Base-by-base conservation (phyloP, 495 filamentous ascomycete genomes). In the Penicillium salamii region DNA sequence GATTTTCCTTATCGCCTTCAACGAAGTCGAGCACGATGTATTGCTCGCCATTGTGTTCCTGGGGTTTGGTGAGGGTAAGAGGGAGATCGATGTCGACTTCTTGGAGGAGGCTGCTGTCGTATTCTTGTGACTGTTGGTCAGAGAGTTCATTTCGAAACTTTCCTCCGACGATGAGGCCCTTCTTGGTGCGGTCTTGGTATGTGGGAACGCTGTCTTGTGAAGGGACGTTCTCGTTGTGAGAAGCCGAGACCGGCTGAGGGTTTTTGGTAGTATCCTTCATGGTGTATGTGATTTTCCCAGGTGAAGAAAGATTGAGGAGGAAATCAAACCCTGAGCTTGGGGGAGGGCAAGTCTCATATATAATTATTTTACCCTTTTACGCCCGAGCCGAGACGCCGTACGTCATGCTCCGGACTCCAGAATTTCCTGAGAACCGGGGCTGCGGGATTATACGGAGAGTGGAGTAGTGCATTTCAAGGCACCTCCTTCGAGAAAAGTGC, bases 81-180 rank as follows among this genome's bases (percentile, higher is more conserved):
- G 72, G 72, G 32, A 76, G 45, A 54, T 76, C 71, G 41, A 73
- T 57, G 42, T 71, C 69, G 13, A 76, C 67, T 40, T 70, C 62
- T 49, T 68, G 61, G 7, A 74, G 38, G 6, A 65, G 43, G 5
- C 52, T 59, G 32, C 54, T 56, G 3, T 67, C 50, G 17, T 66
- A 36, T 13, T 57, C 54, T 13, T 65, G 50, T 28, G 54, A 50
- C 8, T 54, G 45, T 18, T 55, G 50, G 6, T 63, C 49, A 21
- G 45, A 42, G 9, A 60, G 21, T 41, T 46, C 21, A 7, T 59
- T 48, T 1, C 59, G 56, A 47, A 65, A 65, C 49, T 65, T 69
- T 7, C 70, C 69, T 39, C 72, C 72, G 41, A 61, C 47, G 24
- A 75, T 61, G 17, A 62, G 60, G 5, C 64, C 65, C 32, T 62